Percentiles rank a stretch among this genome's conserved stretches.
Evolutionary conservation across 345 rosid species (phyloP).

Genomic region (Salix dunnii): DNA sequence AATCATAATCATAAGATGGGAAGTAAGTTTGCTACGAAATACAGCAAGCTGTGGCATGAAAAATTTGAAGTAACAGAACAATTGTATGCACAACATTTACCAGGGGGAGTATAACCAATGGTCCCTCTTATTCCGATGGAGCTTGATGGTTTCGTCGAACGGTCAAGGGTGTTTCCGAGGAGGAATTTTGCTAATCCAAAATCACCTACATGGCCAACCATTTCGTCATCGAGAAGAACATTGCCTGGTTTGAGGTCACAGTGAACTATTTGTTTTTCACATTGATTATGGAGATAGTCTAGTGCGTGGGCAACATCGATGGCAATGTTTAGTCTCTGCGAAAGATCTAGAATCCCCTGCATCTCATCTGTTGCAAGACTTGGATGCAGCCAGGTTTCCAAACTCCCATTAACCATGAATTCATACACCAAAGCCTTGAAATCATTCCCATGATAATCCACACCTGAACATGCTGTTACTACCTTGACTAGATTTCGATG

Average conservation of each 20-base stretch:
- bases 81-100: not conserved
- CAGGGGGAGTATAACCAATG: not conserved
- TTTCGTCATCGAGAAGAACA: not conserved
- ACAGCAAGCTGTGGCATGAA: too few relatives aligned
- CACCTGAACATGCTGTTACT: not conserved
- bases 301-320: not conserved
- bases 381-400: not conserved
- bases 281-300: not conserved
- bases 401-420: not conserved
- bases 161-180: not conserved
- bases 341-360: too few relatives aligned
- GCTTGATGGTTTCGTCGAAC: not conserved
- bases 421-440: not conserved
- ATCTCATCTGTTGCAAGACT: not conserved
- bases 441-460: not conserved
- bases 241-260: conserved; percentile 1
- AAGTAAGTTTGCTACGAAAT: too few relatives aligned
- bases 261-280: not conserved
- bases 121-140: not conserved
- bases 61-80: not conserved
- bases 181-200: not conserved
- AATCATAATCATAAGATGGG: not conserved
- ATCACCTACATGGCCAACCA: not conserved
- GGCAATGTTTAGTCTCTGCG: not conserved
- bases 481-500: not conserved